Percentiles rank a stretch among this genome's conserved stretches.
These are phyloP conservation scores for Polytrichum formosum DNA, from an alignment of 225 moss, liverwort and hornwort genomes.

Conservation along the genomic window DNA sequence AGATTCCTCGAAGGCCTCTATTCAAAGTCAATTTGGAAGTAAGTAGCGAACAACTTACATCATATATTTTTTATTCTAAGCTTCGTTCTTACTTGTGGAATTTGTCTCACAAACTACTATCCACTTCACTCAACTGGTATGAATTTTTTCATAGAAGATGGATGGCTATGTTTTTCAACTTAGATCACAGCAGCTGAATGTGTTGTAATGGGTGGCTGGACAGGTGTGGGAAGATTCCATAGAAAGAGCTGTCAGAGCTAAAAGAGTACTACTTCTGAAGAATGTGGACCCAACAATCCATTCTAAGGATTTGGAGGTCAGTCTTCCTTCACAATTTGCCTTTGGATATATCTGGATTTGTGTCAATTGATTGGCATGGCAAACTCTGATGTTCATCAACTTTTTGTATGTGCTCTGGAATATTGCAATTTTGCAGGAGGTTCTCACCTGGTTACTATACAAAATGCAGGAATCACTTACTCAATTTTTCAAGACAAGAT, in stretches of 20 bases:
- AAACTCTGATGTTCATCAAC: no score
- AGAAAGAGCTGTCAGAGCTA: constrained; percentile 12
- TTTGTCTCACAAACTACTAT: background rate
- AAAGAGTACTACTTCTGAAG: constrained; percentile 32
- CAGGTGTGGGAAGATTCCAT: constrained; percentile 37
- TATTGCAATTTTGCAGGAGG: background rate
- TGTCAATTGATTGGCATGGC: no score
- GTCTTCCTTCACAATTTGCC: background rate
- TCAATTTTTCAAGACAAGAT: constrained; percentile 1
- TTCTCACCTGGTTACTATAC: background rate
- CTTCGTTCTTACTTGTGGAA: no score
- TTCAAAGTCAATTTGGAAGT: constrained; percentile 31
- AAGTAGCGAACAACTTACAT: constrained; percentile 1
- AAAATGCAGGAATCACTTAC: constrained; percentile 32
- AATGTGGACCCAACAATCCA: constrained; percentile 38
- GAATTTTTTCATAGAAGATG: background rate
- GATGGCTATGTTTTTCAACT: background rate
- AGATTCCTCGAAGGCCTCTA: constrained; percentile 13
- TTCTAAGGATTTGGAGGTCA: constrained; percentile 39
- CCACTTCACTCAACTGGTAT: background rate
- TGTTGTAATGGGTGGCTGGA: background rate
- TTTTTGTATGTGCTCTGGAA: background rate
- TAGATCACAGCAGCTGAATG: background rate
- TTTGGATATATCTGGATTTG: no score
- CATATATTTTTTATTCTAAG: background rate